Evolutionary conservation across 2,329 filamentous ascomycete genomes (phyloP), one percentile per base, ranked within the genome.

Genomic region (Aspergillus hiratsukae): DNA sequence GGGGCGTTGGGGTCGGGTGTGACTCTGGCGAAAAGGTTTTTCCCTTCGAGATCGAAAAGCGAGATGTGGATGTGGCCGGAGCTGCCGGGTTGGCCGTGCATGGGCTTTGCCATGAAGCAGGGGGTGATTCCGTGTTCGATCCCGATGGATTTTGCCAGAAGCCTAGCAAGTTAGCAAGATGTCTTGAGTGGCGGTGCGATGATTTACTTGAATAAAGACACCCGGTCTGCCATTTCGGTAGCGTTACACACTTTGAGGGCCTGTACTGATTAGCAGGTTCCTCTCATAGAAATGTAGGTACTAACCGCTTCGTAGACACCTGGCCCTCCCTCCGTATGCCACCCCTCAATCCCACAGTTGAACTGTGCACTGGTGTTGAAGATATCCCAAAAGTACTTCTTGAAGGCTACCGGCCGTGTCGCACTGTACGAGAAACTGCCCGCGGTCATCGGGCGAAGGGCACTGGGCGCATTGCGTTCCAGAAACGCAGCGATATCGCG

Each of bases 81-180:
- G 78, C 96, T 97, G 54, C 93, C 93, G 0, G 93, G 93, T 0
- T 97, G 80, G 0, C 91, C 91, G 66, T 94, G 84, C 63, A 89
- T 86, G 3, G 93, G 93, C 76, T 97, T 97, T 19, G 93, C 93
- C 93, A 97, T 97, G 79, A 97, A 97, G 76, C 91, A 96, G 0
- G 93, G 93, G 0, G 90, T 96, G 69, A 97, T 93, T 64, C 89
- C 90, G 72, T 91, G 89, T 67, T 89, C 87, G 55, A 85, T 87
- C 27, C 89, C 90, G 35, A 96, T 83, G 6, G 90, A 91, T 76
- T 96, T 96, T 60, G 96, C 90, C 17, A 88, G 85, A 65, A 95
- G 88, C 68, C 81, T 84, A 56, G 21, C 9, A 46, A 19, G 51
- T 61, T 58, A 61, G 31, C 5, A 17, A 35, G 4, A 35, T 35